Percentiles rank a stretch among this genome's conserved stretches.
phyloP scores from a whole-genome alignment of 192 early-diverging fungal genomes.

The Backusella macrospora region DNA sequence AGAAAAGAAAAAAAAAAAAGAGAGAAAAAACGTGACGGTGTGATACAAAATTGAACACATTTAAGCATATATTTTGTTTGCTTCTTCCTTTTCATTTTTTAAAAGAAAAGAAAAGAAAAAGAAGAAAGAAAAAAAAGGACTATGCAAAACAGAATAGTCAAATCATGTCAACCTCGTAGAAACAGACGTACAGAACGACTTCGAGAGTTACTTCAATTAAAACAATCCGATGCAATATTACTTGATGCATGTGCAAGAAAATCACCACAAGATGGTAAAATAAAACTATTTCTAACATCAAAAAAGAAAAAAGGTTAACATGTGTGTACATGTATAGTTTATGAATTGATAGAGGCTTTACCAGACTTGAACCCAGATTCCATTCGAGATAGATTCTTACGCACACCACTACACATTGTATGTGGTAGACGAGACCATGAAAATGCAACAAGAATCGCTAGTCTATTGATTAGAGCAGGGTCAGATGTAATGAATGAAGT shows the following conservation, averaged over 20 bases:
- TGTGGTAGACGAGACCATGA: conserved; percentile 33
- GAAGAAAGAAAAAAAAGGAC: neutral
- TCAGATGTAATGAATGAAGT: conserved; percentile 43
- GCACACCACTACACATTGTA: conserved; percentile 41
- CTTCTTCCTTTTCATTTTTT: too few species aligned
- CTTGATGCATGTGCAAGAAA: conserved; percentile 32
- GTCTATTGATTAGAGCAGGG: conserved; percentile 28
- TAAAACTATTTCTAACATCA: neutral
- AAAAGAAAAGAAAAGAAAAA: too few species aligned
- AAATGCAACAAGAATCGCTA: conserved; percentile 33
- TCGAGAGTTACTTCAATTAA: conserved; percentile 27
- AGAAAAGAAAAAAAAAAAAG: too few species aligned
- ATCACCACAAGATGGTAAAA: conserved; percentile 23
- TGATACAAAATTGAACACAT: too few species aligned
- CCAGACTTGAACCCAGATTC: conserved; percentile 34
- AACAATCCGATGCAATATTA: conserved; percentile 25
- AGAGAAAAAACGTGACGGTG: too few species aligned
- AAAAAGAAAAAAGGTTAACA: neutral
- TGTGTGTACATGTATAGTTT: neutral
- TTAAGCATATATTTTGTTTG: neutral
- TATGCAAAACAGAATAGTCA: conserved; percentile 27
- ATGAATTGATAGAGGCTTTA: conserved; percentile 15
- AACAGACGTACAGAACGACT: conserved; percentile 19
- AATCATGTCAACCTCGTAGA: conserved; percentile 17
- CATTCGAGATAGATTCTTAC: conserved; percentile 41